A percentile compares a stretch with the other conserved stretches of the same genome.
Conservation (phyloP, 257 asterid species). For the Salvia rosmarinus region DNA sequence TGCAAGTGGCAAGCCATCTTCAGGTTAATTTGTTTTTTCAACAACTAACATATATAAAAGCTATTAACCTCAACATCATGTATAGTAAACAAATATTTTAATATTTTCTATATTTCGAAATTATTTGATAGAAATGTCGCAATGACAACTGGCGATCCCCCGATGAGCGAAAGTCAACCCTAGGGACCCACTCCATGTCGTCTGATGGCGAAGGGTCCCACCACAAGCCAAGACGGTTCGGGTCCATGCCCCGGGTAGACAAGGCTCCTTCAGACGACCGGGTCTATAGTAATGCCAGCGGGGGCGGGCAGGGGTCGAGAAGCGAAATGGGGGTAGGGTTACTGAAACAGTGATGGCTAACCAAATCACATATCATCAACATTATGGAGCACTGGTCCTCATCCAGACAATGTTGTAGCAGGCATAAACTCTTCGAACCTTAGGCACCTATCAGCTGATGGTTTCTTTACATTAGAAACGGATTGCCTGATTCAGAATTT, state of each 20-base stretch:
- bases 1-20: conserved; percentile 63
- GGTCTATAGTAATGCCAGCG: neutral
- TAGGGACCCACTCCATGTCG: neutral
- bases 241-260: conserved; percentile 45
- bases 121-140: conserved; percentile 47
- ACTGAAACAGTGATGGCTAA: neutral
- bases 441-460: conserved; percentile 17
- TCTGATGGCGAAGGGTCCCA: conserved; percentile 11
- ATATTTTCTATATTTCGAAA: neutral
- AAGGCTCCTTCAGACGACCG: too few species aligned
- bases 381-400: conserved; percentile 18
- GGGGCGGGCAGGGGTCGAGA: conserved; percentile 15
- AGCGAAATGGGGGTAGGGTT: neutral
- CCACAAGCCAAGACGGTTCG: conserved; percentile 41
- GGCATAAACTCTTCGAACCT: neutral
- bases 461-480: conserved; percentile 31
- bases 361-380: neutral
- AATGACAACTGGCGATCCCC: conserved; percentile 54
- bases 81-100: too few species aligned
- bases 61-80: too few species aligned
- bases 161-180: conserved; percentile 23
- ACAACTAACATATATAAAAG: too few species aligned
- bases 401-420: neutral
- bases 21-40: conserved; percentile 45
- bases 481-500: conserved; percentile 32